Evolutionary conservation across 177 flowering plant species (phyloP).

Genomic region (Tripterygium wilfordii): DNA sequence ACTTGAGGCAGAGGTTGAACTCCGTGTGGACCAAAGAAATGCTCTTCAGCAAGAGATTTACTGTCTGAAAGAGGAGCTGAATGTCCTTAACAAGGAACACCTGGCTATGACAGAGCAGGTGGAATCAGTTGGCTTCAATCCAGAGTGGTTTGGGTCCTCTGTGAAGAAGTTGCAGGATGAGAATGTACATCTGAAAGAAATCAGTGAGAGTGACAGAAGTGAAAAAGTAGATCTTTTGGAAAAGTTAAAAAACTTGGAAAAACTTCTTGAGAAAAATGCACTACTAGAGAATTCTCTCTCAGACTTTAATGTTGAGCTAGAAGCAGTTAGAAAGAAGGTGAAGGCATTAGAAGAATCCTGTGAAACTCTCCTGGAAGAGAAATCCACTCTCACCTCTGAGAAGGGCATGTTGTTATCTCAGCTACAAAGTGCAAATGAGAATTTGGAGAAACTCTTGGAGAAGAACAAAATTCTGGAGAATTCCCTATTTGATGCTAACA

Average conservation of each 20-base stretch:
- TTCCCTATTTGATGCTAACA: slow-evolving; percentile 49
- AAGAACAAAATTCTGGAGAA: slow-evolving; percentile 46
- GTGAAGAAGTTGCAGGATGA: slow-evolving; percentile 50
- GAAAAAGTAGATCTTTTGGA: slow-evolving; percentile 43
- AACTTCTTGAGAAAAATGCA: slow-evolving; percentile 51
- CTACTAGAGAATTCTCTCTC: slow-evolving; percentile 44
- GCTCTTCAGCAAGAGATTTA: slow-evolving; percentile 66
- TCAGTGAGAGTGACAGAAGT: slow-evolving; percentile 18
- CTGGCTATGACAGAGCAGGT: slow-evolving; percentile 31
- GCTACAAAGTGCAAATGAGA: slow-evolving; percentile 39
- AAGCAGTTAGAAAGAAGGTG: slow-evolving; percentile 37
- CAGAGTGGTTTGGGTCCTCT: slow-evolving; percentile 35
- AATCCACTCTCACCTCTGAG: slow-evolving; percentile 44
- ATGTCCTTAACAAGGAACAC: slow-evolving; percentile 33
- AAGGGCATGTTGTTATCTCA: slow-evolving; percentile 38
- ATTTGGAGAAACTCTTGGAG: slow-evolving; percentile 41
- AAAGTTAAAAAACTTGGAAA: slow-evolving; percentile 43
- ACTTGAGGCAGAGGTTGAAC: slow-evolving; percentile 59
- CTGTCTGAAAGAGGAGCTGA: slow-evolving; percentile 46
- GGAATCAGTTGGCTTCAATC: slow-evolving; percentile 30
- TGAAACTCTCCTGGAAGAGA: slow-evolving; percentile 41
- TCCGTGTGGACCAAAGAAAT: slow-evolving; percentile 54
- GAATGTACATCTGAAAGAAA: slow-evolving; percentile 30
- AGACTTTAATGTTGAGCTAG: slow-evolving; percentile 53
- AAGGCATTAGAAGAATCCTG: slow-evolving; percentile 46